Evolutionary conservation across 1,139 yeast species (phyloP).

Genomic region (Yamadazyma dushanensis): DNA sequence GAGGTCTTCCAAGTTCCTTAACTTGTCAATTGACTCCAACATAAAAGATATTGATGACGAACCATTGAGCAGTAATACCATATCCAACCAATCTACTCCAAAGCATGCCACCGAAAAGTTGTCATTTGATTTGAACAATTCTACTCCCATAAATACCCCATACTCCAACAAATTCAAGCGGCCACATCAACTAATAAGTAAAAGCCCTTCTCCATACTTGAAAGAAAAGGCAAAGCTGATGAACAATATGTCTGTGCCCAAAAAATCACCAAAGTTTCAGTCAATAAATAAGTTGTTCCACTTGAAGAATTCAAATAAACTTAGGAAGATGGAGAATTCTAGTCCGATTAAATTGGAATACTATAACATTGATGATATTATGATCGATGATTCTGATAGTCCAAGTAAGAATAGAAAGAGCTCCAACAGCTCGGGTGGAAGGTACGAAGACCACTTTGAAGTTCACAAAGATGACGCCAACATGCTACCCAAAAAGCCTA

Average conservation of each 20-base stretch:
- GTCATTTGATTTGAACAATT: slow-evolving; percentile 7
- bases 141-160: slow-evolving; percentile 12
- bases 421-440: slow-evolving; percentile 20
- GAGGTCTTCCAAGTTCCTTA: slow-evolving; percentile 48
- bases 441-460: slow-evolving; percentile 4
- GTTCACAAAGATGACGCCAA: slow-evolving; percentile 2
- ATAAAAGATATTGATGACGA: slow-evolving; percentile 7
- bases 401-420: slow-evolving; percentile 38
- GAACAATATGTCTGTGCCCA: not conserved
- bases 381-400: slow-evolving; percentile 21
- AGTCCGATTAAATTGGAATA: slow-evolving; percentile 26
- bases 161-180: slow-evolving; percentile 44
- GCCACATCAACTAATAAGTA: slow-evolving; percentile 48
- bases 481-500: not conserved
- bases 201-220: slow-evolving; percentile 42
- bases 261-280: slow-evolving; percentile 6
- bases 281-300: slow-evolving; percentile 12
- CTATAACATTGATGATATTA: slow-evolving; percentile 31
- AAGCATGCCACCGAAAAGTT: slow-evolving; percentile 5
- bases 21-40: slow-evolving; percentile 43
- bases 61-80: not conserved
- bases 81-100: slow-evolving; percentile 12
- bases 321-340: slow-evolving; percentile 18
- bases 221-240: slow-evolving; percentile 8
- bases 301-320: slow-evolving; percentile 21